Conservation (phyloP, 805 yeast genomes). For the Torulaspora microellipsoides region DNA sequence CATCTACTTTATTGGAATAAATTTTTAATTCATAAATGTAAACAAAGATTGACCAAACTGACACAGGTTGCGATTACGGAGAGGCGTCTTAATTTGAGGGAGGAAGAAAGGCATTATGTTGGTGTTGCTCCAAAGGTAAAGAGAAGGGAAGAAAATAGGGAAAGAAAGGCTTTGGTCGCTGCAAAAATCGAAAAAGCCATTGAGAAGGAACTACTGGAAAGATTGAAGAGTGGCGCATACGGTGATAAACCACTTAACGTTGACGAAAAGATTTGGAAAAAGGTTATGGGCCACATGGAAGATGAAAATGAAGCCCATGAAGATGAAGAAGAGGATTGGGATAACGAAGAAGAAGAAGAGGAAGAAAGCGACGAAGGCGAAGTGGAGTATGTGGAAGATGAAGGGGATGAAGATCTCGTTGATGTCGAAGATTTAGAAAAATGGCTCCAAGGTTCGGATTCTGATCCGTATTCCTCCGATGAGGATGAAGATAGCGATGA, state of each 20-base stretch:
- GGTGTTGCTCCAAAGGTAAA: conserved; percentile 91
- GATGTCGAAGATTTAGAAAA: conserved; percentile 90
- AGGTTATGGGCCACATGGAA: conserved; percentile 80
- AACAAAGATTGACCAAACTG: conserved; percentile 89
- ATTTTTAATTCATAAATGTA: conserved; percentile 86
- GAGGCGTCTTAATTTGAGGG: conserved; percentile 84
- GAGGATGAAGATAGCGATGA: conserved; percentile 34
- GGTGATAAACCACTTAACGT: conserved; percentile 98
- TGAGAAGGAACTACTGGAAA: conserved; percentile 89
- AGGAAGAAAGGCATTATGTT: conserved; percentile 89
- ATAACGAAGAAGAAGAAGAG: conserved; percentile 45
- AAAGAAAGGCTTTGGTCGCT: conserved; percentile 93
- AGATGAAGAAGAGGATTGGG: conserved; percentile 47
- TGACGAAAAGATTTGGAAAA: conserved; percentile 93
- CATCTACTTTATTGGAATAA: conserved; percentile 91
- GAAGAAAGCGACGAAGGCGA: conserved; percentile 65
- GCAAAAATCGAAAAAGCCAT: conserved; percentile 96
- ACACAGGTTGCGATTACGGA: conserved; percentile 95
- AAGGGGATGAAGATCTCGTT: conserved; percentile 82
- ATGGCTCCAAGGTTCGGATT: conserved; percentile 63
- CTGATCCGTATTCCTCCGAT: conserved; percentile 30
- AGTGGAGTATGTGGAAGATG: conserved; percentile 86
- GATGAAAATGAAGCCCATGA: conserved; percentile 53
- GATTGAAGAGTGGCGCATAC: conserved; percentile 96
- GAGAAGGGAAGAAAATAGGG: conserved; percentile 90